phyloP scores from a whole-genome alignment of 192 early-diverging fungal genomes.

The Dispira parvispora region DNA sequence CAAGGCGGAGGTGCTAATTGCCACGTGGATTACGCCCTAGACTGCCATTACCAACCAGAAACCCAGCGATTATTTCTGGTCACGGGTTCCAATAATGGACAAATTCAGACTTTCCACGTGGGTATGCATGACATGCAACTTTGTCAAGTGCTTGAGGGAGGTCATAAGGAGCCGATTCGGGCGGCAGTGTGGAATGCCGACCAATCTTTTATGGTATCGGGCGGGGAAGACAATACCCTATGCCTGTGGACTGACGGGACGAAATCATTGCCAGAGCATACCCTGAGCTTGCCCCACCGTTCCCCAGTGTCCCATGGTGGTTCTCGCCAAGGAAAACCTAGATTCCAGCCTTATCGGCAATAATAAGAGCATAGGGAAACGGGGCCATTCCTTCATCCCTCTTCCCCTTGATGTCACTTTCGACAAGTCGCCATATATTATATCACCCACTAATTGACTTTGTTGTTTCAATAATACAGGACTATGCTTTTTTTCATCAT shows the following conservation, averaged over 20 bases:
- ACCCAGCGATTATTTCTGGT: conserved; percentile 59
- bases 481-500: not conserved
- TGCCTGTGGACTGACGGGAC: conserved; percentile 36
- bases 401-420: not conserved
- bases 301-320: no score
- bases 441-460: no score
- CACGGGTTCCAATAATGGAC: conserved; percentile 62
- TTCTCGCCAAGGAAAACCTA: no score
- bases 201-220: conserved; percentile 41
- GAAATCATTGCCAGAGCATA: no score
- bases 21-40: conserved; percentile 65
- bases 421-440: no score
- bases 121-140: conserved; percentile 52
- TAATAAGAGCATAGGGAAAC: no score
- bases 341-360: no score
- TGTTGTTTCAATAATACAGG: not conserved
- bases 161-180: conserved; percentile 76
- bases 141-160: conserved; percentile 56
- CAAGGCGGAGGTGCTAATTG: conserved; percentile 23
- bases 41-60: conserved; percentile 53
- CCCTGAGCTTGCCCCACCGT: no score
- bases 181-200: conserved; percentile 52
- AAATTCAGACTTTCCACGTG: conserved; percentile 68
- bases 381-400: not conserved
- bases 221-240: conserved; percentile 65